Evolutionary conservation across 495 filamentous ascomycete species (phyloP), one percentile per base, ranked within the genome.

Genomic region (Neurospora sp.): DNA sequence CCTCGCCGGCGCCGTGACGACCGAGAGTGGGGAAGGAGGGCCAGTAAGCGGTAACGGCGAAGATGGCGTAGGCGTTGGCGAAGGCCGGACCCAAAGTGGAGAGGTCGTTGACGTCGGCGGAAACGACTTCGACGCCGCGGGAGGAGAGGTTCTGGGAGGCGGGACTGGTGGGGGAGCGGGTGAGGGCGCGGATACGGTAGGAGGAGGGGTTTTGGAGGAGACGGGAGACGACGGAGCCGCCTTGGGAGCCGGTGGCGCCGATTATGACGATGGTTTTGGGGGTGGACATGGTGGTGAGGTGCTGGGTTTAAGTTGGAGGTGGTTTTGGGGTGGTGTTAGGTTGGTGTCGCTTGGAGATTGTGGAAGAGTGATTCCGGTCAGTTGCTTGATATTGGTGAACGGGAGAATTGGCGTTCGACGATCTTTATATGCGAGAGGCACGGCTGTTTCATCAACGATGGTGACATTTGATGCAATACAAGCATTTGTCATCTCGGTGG

Each of bases 191-290:
- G 68, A 77, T 41, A 42, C 68, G 73, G 65, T 69, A 77, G 59
- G 42, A 68, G 8, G 75, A 72, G 4, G 45, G 72, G 53, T 70
- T 71, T 37, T 69, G 44, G 37, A 77, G 45, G 42, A 72, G 14
- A 3, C 42, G 16, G 68, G 72, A 74, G 40, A 77, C 75, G 35
- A 77, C 75, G n/a, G 70, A 70, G 41, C 74, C 72, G 70, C 70
- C 75, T 69, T 77, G 75, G 14, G 74, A 45, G 16, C 75, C 75
- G 12, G 75, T 77, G 10, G 74, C 75, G 70, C 75, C 74, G 42
- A 69, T 69, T n/a, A 77, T 39, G 8, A 17, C 31, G 31, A 35
- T 35, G 3, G 31, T 35, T 35, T 35, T 35, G 31, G 31, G 31
- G 31, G 27, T 31, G 27, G 27, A 31, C 27, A 31, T 31, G 27